Evolutionary conservation across 2,329 filamentous ascomycete genomes (phyloP).

Genomic region (Aspergillus neotritici): DNA sequence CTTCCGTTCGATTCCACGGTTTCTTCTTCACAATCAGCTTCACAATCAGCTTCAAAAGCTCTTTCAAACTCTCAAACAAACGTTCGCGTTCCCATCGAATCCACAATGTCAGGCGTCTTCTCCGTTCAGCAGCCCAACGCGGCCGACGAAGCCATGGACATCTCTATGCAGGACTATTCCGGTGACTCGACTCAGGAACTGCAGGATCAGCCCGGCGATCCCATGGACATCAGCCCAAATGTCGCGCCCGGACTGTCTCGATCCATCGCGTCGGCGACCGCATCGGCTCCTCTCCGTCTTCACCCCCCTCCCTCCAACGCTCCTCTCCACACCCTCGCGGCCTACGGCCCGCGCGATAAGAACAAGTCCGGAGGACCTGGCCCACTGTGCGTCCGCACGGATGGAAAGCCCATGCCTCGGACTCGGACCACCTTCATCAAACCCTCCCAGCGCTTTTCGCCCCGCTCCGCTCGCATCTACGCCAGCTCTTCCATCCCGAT

Average conservation of each 20-base stretch:
- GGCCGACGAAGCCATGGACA: slow-evolving; percentile 13
- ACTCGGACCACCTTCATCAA: too few species aligned
- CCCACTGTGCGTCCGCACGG: too few species aligned
- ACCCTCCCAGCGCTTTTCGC: too few species aligned
- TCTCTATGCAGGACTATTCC: slow-evolving; percentile 8
- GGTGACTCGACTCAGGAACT: slow-evolving; percentile 1
- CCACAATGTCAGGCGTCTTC: slow-evolving; percentile 11
- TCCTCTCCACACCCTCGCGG: too few species aligned
- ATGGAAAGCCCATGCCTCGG: too few species aligned
- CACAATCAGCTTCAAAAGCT: not conserved
- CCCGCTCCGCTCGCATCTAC: too few species aligned
- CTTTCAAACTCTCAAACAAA: not conserved
- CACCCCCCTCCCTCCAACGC: not conserved
- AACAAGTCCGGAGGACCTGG: too few species aligned
- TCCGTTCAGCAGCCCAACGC: slow-evolving; percentile 4
- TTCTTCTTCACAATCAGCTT: not conserved
- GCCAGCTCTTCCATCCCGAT: too few species aligned
- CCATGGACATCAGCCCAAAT: slow-evolving; percentile 15
- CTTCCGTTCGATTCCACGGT: not conserved
- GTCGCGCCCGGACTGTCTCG: not conserved
- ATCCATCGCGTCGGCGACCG: not conserved
- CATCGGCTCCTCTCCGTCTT: not conserved
- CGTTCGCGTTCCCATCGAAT: not conserved
- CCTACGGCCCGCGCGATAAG: too few species aligned
- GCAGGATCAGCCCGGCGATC: slow-evolving; percentile 5